These are phyloP conservation scores for Globisporangium iwayamae DNA, from an alignment of 352 stramenopile species.

Conservation along the genomic window DNA sequence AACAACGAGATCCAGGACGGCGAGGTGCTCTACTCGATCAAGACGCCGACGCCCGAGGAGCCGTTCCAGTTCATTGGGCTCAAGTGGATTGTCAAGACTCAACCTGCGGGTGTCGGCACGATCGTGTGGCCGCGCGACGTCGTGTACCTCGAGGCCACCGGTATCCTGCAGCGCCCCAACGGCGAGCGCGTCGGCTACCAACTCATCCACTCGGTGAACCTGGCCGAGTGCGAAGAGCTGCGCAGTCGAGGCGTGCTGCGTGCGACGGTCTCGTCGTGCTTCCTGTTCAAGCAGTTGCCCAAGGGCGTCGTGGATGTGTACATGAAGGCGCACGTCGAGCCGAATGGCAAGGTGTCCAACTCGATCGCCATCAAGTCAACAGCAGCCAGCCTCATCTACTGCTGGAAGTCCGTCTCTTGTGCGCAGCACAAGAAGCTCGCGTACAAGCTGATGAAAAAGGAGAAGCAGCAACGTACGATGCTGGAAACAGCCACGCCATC, in stretches of 20 bases:
- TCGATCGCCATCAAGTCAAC: conserved; percentile 22
- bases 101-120: conserved; percentile 22
- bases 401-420: conserved; percentile 28
- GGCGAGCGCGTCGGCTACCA: conserved; percentile 51
- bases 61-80: conserved; percentile 46
- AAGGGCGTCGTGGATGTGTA: conserved; percentile 25
- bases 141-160: conserved; percentile 21
- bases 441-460: conserved; percentile 16
- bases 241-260: conserved; percentile 32
- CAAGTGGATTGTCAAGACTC: conserved; percentile 40
- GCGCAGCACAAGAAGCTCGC: conserved; percentile 34
- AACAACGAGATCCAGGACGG: conserved; percentile 47
- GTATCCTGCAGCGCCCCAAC: conserved; percentile 27
- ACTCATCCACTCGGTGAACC: conserved; percentile 44
- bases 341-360: conserved; percentile 19
- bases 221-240: conserved; percentile 31
- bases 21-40: conserved; percentile 44
- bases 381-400: conserved; percentile 24
- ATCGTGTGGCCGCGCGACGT: conserved; percentile 39
- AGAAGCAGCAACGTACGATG: not conserved
- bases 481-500: not conserved
- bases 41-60: conserved; percentile 30
- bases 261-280: conserved; percentile 32
- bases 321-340: conserved; percentile 24
- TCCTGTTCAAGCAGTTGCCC: conserved; percentile 32